Evolutionary conservation across 2,329 filamentous ascomycete species (phyloP).

Genomic region (Exophiala alcalophila): DNA sequence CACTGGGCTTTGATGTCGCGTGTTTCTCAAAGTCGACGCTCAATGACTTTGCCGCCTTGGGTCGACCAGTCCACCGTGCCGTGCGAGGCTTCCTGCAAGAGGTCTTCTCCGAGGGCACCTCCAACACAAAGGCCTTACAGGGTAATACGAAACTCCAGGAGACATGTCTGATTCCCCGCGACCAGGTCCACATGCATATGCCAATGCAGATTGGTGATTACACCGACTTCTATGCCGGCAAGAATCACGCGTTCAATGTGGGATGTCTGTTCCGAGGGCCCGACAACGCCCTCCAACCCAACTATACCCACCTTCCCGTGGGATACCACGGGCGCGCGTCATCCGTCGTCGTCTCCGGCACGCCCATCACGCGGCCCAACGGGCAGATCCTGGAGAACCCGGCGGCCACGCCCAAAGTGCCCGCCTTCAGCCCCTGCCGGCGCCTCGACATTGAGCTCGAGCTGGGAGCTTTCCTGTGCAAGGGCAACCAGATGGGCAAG

Average conservation of each 20-base stretch:
- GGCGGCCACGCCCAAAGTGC: conserved; percentile 58
- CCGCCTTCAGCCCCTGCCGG: conserved; percentile 61
- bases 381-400: conserved; percentile 71
- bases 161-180: conserved; percentile 57
- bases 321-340: conserved; percentile 72
- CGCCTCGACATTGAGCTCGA: conserved; percentile 78
- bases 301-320: conserved; percentile 77
- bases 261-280: conserved; percentile 67
- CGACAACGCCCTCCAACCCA: conserved; percentile 71
- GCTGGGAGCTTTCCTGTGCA: conserved; percentile 70
- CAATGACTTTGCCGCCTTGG: conserved; percentile 72
- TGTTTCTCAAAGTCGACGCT: conserved; percentile 65
- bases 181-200: conserved; percentile 62
- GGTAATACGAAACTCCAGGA: conserved; percentile 59
- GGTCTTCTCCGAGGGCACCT: conserved; percentile 60
- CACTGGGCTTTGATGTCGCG: conserved; percentile 55
- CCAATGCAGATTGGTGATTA: conserved; percentile 80
- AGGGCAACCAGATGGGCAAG: conserved; percentile 61
- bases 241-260: conserved; percentile 73
- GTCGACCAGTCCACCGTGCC: conserved; percentile 63
- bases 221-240: conserved; percentile 79
- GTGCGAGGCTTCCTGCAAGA: conserved; percentile 68
- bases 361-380: conserved; percentile 67
- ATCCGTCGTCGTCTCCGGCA: conserved; percentile 51
- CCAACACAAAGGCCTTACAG: conserved; percentile 60